phyloP scores from a whole-genome alignment of 164 flowering plant genomes.

The Berberis vulgaris region DNA sequence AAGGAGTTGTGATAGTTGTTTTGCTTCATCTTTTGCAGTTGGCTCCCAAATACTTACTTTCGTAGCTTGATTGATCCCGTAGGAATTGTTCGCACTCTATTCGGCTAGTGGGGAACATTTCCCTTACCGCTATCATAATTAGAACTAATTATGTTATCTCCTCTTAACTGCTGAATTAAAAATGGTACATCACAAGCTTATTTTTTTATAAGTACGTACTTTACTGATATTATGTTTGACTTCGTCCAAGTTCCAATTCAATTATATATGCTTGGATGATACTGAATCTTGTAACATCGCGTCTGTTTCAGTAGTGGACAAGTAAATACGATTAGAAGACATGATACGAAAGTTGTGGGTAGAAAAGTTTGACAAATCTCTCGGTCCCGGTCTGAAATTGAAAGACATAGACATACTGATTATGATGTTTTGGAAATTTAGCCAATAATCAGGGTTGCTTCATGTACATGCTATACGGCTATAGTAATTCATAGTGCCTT shows the following conservation, averaged over 20 bases:
- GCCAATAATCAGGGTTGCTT: background rate
- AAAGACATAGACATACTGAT: constrained; percentile 5
- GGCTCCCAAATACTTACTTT: background rate
- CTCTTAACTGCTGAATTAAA: too few species aligned
- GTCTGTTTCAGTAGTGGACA: background rate
- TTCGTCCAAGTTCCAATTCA: too few species aligned
- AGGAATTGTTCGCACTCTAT: background rate
- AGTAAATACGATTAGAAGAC: constrained; percentile 3
- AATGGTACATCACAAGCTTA: too few species aligned
- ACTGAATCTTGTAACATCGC: background rate
- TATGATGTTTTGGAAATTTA: background rate
- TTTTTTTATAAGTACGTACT: too few species aligned
- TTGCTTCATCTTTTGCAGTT: background rate
- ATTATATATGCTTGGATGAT: background rate
- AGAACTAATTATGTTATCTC: too few species aligned
- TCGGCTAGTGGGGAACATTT: background rate
- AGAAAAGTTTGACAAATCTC: background rate
- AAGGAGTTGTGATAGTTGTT: background rate
- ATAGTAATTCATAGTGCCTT: background rate
- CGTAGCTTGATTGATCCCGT: background rate
- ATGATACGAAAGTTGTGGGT: constrained; percentile 8
- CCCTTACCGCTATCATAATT: background rate
- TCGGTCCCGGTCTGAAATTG: constrained; percentile 7
- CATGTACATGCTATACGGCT: background rate
- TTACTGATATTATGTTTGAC: too few species aligned